Evolutionary conservation across 2,329 filamentous ascomycete species (phyloP).

Genomic region (Diaporthe citri): DNA sequence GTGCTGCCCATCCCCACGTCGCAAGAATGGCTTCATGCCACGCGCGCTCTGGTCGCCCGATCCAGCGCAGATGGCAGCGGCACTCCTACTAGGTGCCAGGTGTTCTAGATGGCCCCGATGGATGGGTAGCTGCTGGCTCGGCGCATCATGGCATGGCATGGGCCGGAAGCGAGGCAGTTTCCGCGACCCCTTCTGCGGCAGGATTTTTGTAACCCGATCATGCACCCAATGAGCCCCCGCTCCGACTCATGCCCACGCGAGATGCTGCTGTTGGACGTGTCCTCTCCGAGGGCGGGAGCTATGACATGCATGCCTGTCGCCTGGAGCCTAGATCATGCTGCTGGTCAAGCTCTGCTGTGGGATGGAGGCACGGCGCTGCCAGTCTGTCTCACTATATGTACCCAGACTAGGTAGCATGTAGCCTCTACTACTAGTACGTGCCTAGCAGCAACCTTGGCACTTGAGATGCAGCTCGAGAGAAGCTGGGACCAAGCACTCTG

Average conservation of each 20-base stretch:
- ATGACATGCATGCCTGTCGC: neutral
- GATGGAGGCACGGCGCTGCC: neutral
- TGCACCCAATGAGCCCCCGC: constrained; percentile 4
- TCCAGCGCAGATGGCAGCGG: neutral
- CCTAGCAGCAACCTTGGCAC: neutral
- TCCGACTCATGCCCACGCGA: constrained; percentile 31
- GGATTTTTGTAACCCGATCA: constrained; percentile 21
- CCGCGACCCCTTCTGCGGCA: constrained; percentile 20
- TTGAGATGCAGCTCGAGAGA: neutral
- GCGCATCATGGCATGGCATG: constrained; percentile 16
- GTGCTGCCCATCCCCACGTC: neutral
- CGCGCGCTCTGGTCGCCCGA: neutral
- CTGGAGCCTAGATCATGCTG: neutral
- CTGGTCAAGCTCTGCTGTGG: neutral
- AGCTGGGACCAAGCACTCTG: neutral
- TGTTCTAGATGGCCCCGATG: neutral
- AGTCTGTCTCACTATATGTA: neutral
- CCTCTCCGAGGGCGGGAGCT: neutral
- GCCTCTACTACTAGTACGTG: neutral
- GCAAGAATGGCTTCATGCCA: neutral
- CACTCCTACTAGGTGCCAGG: neutral
- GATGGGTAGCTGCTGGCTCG: constrained; percentile 14
- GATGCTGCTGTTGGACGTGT: neutral
- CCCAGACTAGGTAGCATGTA: neutral
- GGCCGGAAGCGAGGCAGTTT: constrained; percentile 21